Evolutionary conservation across 768 basidiomycete species (phyloP).

Genomic region (Amanita jacksonii): DNA sequence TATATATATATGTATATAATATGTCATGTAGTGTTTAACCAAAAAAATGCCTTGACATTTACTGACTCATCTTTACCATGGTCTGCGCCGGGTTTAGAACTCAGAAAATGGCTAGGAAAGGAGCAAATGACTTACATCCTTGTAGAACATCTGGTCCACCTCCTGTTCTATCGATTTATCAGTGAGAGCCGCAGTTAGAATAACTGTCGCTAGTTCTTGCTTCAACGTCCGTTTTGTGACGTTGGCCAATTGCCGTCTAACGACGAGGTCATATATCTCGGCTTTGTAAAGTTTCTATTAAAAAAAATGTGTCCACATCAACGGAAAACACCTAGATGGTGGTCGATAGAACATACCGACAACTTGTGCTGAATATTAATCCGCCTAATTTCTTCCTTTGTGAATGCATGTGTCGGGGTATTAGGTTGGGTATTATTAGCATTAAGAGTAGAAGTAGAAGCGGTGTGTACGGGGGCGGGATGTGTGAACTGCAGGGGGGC

Average conservation of each 20-base stretch:
- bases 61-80: no score
- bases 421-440: not conserved
- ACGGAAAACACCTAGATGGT: not conserved
- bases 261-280: not conserved
- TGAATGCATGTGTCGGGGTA: not conserved
- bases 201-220: not conserved
- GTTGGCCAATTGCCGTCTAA: not conserved
- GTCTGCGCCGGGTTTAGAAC: no score
- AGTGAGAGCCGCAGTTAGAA: constrained; percentile 1
- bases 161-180: constrained; percentile 1
- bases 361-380: not conserved
- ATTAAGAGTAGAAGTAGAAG: constrained; percentile 1
- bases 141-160: not conserved
- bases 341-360: not conserved
- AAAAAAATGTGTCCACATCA: not conserved
- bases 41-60: no score
- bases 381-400: not conserved
- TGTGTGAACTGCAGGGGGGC: not conserved
- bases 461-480: not conserved
- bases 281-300: constrained; percentile 3
- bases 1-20: no score
- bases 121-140: constrained; percentile 5
- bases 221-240: constrained; percentile 5
- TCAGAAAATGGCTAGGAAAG: no score
- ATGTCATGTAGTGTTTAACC: no score